Conservation (phyloP, 768 basidiomycete genomes). For the Coprinellus micaceus region DNA sequence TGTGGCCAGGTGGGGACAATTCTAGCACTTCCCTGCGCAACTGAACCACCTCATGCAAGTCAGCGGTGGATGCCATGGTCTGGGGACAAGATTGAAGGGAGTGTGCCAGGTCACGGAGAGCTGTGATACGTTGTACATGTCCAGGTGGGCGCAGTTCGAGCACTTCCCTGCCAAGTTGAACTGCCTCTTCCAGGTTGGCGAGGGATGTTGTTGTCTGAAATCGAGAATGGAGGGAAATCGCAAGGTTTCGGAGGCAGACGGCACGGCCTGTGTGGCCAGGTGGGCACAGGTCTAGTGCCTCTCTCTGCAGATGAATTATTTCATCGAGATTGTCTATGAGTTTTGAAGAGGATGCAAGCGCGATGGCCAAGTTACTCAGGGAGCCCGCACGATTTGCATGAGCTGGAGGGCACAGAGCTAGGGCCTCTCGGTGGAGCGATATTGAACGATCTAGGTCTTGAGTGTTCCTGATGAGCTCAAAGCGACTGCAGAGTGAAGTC, state of each 20-base stretch:
- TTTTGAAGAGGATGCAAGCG: not conserved
- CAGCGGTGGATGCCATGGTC: no score
- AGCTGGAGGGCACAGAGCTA: conserved; percentile 5
- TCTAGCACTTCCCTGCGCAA: no score
- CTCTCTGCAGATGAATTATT: not conserved
- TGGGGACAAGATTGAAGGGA: no score
- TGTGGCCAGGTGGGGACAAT: not conserved
- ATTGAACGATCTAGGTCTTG: conserved; percentile 13
- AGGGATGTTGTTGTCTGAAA: not conserved
- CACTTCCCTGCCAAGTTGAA: conserved; percentile 9
- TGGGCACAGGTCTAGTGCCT: not conserved
- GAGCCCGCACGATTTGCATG: conserved; percentile 7
- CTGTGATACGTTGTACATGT: conserved; percentile 12
- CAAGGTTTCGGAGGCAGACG: not conserved
- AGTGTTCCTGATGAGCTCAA: not conserved
- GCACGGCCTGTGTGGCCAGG: not conserved
- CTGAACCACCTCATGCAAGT: no score
- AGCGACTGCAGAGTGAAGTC: not conserved
- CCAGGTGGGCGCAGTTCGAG: conserved; percentile 7
- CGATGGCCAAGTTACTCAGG: conserved; percentile 11
- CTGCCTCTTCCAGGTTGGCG: conserved; percentile 13
- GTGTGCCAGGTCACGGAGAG: conserved; percentile 8
- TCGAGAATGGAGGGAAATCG: not conserved
- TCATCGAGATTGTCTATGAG: not conserved
- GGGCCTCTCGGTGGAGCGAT: conserved; percentile 9